Evolutionary conservation across 306 rosid species (phyloP), one percentile per base, ranked within the genome.

Genomic region (Pyrus pyrifolia): DNA sequence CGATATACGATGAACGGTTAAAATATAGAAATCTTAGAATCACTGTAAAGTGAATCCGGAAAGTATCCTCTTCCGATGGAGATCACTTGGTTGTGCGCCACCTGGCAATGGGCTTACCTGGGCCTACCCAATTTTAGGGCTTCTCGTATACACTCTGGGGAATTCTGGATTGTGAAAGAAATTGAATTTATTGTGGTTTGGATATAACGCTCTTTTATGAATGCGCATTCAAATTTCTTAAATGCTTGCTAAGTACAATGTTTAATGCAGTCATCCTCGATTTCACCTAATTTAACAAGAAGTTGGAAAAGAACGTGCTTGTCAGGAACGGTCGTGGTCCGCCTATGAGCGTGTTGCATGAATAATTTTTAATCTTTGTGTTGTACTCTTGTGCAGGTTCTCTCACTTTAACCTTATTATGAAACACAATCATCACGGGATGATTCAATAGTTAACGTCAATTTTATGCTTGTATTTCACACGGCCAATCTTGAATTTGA

Each of bases 1-100:
- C 5, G 0, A 31, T 4, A 31, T 31, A 31, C 35, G 5, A 31
- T 0, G 0, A 4, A 31, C 0, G 0, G 1, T 1, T 31, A 31
- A 31, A 1, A 31, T 31, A 3, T 0, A 2, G 0, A 3, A 3
- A 29, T 29, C 2, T 1, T 29, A 2, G 30, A 1, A 29, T 29
- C 30, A 29, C 3, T 29, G 3, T 2, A 29, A 29, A 3, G 0
- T 2, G 30, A 29, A 29, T 29, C 31, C 4, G 4, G 38, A 33
- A 0, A 33, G 38, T 5, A 33, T 33, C 38, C 38, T 33, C 38
- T 5, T 33, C 1, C 38, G 35, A 58, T 13, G 57, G 19, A 68
- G 18, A 45, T 22, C 21, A 13, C 40, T 44, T 49, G 21, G 19
- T 27, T 3, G 2, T 27, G 22, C 11, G 66, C 27, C 66, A 76